Percentiles rank a stretch among this genome's conserved stretches.
phyloP scores from a whole-genome alignment of 495 filamentous ascomycete species.

The Hyaloscypha finlandica region DNA sequence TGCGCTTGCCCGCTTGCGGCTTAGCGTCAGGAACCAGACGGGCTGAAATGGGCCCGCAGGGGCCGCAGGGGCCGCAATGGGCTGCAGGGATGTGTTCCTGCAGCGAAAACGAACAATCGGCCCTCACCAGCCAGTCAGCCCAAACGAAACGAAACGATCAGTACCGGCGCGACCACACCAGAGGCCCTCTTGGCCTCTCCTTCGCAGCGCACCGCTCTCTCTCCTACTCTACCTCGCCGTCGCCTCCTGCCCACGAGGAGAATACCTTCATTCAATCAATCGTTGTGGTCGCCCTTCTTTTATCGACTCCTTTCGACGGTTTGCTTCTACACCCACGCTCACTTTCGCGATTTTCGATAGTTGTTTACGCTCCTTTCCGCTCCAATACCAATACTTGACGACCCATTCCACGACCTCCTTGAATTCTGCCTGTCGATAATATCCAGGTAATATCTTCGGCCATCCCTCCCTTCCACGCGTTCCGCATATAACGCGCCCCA shows the following conservation, averaged over 20 bases:
- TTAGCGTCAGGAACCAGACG: background rate
- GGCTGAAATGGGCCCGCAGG: background rate
- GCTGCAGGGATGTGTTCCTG: background rate
- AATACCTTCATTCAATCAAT: background rate
- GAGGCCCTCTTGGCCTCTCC: background rate
- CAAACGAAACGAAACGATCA: background rate
- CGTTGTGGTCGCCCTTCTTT: constrained; percentile 29
- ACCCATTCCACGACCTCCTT: background rate
- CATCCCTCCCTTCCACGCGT: background rate
- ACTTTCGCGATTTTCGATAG: constrained; percentile 1
- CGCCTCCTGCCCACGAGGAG: background rate
- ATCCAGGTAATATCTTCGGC: background rate
- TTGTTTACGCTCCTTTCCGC: constrained; percentile 14
- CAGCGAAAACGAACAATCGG: background rate
- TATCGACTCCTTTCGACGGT: constrained; percentile 21
- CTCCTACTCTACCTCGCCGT: constrained; percentile 8
- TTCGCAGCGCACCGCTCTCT: background rate
- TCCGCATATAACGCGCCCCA: background rate
- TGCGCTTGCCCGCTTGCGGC: background rate
- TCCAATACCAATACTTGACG: background rate
- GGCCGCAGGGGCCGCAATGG: too few species aligned
- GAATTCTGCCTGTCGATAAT: constrained; percentile 15
- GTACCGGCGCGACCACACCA: background rate
- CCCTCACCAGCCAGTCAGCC: background rate
- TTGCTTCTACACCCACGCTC: constrained; percentile 17